These are phyloP conservation scores for Uronychia setigera DNA, from an alignment of 73 alveolate species.

Conservation along the genomic window DNA sequence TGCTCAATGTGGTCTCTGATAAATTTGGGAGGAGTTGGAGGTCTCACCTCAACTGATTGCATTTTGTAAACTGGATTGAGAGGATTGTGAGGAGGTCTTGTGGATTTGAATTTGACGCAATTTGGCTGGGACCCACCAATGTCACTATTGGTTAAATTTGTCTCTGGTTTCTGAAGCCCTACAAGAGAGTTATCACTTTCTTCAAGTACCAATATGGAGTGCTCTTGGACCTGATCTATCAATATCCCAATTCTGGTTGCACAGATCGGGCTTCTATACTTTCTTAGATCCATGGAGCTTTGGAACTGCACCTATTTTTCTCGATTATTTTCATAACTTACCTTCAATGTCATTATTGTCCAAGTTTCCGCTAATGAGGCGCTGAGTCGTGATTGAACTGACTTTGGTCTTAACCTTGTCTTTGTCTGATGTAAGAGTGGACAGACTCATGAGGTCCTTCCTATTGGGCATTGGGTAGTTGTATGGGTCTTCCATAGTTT, in stretches of 20 bases:
- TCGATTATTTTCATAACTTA: neutral
- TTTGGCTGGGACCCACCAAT: conserved; percentile 74
- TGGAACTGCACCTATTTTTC: conserved; percentile 51
- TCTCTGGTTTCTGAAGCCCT: conserved; percentile 68
- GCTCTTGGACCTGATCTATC: conserved; percentile 62
- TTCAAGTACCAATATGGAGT: neutral
- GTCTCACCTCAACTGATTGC: conserved; percentile 84
- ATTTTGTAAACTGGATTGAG: conserved; percentile 91
- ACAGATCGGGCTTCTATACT: conserved; percentile 28
- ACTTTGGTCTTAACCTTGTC: conserved; percentile 39
- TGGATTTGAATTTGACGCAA: conserved; percentile 72
- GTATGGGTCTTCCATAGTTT: too few relatives aligned
- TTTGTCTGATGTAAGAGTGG: conserved; percentile 38
- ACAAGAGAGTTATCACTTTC: conserved; percentile 29
- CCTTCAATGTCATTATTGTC: conserved; percentile 49
- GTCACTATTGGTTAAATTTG: conserved; percentile 59
- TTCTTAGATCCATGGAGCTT: conserved; percentile 57
- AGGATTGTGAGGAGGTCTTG: conserved; percentile 77
- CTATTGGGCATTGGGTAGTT: conserved; percentile 66
- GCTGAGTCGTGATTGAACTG: conserved; percentile 1
- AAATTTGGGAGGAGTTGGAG: conserved; percentile 91
- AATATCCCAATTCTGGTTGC: conserved; percentile 62
- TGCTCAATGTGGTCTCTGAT: conserved; percentile 89
- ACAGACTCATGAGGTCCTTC: conserved; percentile 57
- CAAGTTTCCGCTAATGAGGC: conserved; percentile 30